These are phyloP conservation scores for Skeletonema potamos DNA, from an alignment of 108 stramenopile species.

Conservation along the genomic window DNA sequence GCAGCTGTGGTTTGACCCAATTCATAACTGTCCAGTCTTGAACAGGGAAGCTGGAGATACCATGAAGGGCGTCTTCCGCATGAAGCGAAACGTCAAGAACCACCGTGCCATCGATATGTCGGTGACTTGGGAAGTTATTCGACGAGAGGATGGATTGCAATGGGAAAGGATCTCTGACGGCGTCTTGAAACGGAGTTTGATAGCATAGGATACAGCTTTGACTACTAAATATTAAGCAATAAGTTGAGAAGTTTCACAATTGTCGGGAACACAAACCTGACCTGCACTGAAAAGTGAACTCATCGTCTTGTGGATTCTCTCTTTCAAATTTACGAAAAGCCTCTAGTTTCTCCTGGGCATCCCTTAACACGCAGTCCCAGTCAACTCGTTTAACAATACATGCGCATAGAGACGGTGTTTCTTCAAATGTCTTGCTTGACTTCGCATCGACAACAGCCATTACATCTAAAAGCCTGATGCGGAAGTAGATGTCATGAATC, in stretches of 20 bases:
- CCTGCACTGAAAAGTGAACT: slow-evolving; percentile 6
- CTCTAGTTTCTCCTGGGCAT: slow-evolving; percentile 20
- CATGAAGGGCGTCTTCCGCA: slow-evolving; percentile 43
- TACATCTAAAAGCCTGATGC: slow-evolving; percentile 18
- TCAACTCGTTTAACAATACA: slow-evolving; percentile 10
- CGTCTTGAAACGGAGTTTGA: slow-evolving; percentile 29
- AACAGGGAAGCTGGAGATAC: slow-evolving; percentile 11
- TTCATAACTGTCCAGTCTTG: slow-evolving; percentile 45
- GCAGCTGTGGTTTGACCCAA: slow-evolving; percentile 69
- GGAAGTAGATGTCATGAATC: slow-evolving; percentile 24
- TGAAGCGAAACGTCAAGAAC: slow-evolving; percentile 47
- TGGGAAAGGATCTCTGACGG: slow-evolving; percentile 38
- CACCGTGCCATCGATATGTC: slow-evolving; percentile 53
- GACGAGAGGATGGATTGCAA: slow-evolving; percentile 2
- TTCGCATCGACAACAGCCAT: slow-evolving; percentile 15
- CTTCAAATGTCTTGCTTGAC: neutral
- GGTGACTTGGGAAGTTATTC: slow-evolving; percentile 52
- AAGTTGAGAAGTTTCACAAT: neutral
- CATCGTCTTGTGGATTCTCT: slow-evolving; percentile 2
- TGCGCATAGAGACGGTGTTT: neutral
- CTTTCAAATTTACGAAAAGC: slow-evolving; percentile 18
- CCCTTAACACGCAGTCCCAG: slow-evolving; percentile 11
- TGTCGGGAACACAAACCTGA: slow-evolving; percentile 1
- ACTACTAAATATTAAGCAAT: neutral
- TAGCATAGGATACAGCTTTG: slow-evolving; percentile 16